phyloP scores from a whole-genome alignment of 257 asterid genomes.

The Solanum neorickii region DNA sequence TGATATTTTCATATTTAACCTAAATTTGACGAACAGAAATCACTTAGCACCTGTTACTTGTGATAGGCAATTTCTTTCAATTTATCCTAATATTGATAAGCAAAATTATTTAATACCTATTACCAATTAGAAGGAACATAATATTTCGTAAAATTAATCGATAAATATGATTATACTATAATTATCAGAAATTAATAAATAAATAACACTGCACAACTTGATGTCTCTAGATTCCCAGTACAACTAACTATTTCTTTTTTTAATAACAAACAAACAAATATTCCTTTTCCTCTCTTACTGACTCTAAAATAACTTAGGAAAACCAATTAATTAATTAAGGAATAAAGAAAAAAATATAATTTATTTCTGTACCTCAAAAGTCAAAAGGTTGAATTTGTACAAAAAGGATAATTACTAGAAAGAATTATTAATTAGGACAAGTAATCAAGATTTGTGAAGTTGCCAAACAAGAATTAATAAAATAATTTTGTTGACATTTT shows the following conservation, averaged over 20 bases:
- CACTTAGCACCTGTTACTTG: fast-evolving
- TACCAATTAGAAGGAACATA: fast-evolving
- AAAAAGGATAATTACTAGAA: not conserved
- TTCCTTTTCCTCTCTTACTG: not conserved
- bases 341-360: not conserved
- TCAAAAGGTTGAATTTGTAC: not conserved
- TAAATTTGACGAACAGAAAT: no score
- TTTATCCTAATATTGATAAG: not conserved
- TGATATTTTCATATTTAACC: fast-evolving
- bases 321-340: not conserved
- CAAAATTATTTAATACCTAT: not conserved
- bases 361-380: not conserved
- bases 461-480: not conserved
- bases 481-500: not conserved
- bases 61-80: fast-evolving
- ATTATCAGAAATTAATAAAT: not conserved
- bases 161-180: not conserved
- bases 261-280: not conserved
- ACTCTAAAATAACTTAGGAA: not conserved
- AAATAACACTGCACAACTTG: not conserved
- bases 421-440: not conserved
- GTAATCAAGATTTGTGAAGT: not conserved
- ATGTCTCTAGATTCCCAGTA: not conserved
- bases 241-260: not conserved
- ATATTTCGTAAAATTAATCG: not conserved